phyloP scores from a whole-genome alignment of 139 green algal genomes.

The Eudorina sp. region DNA sequence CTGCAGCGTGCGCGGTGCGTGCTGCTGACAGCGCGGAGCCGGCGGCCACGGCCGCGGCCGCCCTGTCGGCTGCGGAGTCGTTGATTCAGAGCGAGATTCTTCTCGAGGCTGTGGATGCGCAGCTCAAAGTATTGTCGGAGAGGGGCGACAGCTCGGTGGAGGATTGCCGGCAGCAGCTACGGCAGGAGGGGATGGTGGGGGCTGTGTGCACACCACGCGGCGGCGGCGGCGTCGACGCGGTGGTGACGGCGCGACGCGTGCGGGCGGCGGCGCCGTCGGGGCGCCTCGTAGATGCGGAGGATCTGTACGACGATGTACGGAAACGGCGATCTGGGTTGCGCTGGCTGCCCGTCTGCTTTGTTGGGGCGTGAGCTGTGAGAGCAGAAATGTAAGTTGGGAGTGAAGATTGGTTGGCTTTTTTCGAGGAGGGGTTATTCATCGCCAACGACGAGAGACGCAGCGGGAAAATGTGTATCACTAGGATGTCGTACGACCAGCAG shows the following conservation, averaged over 20 bases:
- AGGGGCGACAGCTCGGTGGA: background rate
- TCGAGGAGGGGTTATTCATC: too few relatives aligned
- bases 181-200: background rate
- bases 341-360: slow-evolving; percentile 40
- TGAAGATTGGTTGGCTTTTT: too few relatives aligned
- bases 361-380: too few relatives aligned
- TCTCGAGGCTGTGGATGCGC: slow-evolving; percentile 20
- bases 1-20: background rate
- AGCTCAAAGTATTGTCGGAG: background rate
- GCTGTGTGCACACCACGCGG: background rate
- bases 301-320: background rate
- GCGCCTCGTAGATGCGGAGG: background rate
- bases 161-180: background rate
- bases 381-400: too few relatives aligned
- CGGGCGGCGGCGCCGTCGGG: background rate
- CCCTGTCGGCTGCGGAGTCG: background rate
- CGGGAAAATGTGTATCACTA: too few relatives aligned
- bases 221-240: background rate
- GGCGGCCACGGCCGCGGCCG: background rate
- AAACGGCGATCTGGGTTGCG: background rate
- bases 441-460: too few relatives aligned
- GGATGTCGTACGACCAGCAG: too few relatives aligned
- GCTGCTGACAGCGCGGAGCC: background rate
- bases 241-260: background rate
- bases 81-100: slow-evolving; percentile 31